Base-by-base conservation (phyloP, 73 alveolate genomes). In the Paramecium biaurelia region DNA sequence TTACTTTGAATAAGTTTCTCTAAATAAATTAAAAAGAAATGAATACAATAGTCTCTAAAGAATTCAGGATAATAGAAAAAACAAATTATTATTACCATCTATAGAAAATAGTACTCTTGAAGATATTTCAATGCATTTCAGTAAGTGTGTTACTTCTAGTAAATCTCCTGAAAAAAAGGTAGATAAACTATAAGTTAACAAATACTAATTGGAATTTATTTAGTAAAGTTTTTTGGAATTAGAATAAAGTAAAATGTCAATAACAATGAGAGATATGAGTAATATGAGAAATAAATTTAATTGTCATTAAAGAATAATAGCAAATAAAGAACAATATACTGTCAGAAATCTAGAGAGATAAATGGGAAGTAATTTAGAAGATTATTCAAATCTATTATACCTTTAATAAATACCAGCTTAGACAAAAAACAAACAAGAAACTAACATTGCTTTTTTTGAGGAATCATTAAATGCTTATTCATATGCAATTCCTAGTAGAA, bases 401-500 rank as follows among this genome's bases (percentile, higher is more conserved):
- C 45, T 21, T 32, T 41, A 23, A 32, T 24, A 37, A 32, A 37
- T 37, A 7, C 38, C 47, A 35, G 10, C 47, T 32, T 5, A 34
- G 2, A 76, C 32, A 8, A 23, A 32, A 38, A 37, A 76, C 15
- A 32, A 21, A 42, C 14, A 1, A 37, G 38, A 38, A 20, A 18
- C 63, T 9, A 24, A 76, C n/a, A 26, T 76, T 1, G 20, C 70
- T 34, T 76, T 76, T 38, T 76, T 76, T 76, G 89, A 76, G 9
- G 89, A 76, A 38, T 2, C 70, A 5, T 30, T 76, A 11, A 76
- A 76, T 37, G 47, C 89, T 20, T 42, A 38, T 24, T 38, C 70
- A 38, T 76, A 76, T 41, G 70, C 70, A 5, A 38, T 37, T 21
- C 89, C 89, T 8, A 76, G 70, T 23, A 76, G 89, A 76, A 76